phyloP scores from a whole-genome alignment of 176 grass and related monocot species.

The Oryza brachyantha region DNA sequence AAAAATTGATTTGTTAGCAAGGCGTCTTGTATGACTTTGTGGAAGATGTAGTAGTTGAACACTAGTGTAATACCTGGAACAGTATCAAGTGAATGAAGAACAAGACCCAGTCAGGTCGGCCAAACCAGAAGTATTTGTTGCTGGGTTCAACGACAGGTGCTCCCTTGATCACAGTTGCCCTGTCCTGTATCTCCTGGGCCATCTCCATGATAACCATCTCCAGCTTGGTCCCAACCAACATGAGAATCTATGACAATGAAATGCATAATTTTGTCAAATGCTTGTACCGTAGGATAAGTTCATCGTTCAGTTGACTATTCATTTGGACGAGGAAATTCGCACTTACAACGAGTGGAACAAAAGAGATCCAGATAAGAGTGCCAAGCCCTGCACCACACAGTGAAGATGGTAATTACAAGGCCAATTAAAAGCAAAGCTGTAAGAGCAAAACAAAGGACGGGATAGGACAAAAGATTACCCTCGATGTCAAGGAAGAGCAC shows the following conservation, averaged over 20 bases:
- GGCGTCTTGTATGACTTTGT: too few relatives aligned
- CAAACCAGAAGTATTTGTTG: conserved; percentile 90
- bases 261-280: neutral
- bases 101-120: conserved; percentile 65
- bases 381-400: conserved; percentile 24
- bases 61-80: conserved; percentile 56
- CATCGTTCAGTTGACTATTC: neutral
- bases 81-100: conserved; percentile 81
- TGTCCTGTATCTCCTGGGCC: conserved; percentile 72
- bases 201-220: conserved; percentile 90
- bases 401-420: conserved; percentile 9
- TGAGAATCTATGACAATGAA: conserved; percentile 51
- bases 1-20: neutral
- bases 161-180: conserved; percentile 63
- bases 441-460: neutral
- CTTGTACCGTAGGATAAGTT: neutral
- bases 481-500: conserved; percentile 47
- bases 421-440: neutral
- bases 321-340: neutral
- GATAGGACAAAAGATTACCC: conserved; percentile 12
- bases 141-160: conserved; percentile 66
- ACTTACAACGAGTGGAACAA: conserved; percentile 56
- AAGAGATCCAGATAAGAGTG: conserved; percentile 52
- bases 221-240: conserved; percentile 69
- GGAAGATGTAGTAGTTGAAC: neutral